Evolutionary conservation across 441 rosid species (phyloP).

Genomic region (Populus hybrid): DNA sequence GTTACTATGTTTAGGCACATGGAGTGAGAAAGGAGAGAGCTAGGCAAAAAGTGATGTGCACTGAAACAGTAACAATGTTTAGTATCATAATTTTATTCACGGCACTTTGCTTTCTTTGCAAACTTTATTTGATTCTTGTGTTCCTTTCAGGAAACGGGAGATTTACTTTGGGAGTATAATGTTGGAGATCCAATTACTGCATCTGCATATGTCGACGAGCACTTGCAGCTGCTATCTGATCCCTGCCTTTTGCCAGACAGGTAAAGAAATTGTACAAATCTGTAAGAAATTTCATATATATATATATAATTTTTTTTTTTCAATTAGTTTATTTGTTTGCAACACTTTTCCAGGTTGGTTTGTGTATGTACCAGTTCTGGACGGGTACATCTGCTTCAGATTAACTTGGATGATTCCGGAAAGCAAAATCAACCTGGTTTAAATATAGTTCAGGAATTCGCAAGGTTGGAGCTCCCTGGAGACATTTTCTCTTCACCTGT

Average conservation of each 20-base stretch:
- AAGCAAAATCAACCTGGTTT: slow-evolving; percentile 22
- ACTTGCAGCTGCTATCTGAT: slow-evolving; percentile 50
- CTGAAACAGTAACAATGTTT: not conserved
- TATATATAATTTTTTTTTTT: too few relatives aligned
- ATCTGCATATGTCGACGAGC: slow-evolving; percentile 87
- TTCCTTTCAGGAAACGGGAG: slow-evolving; percentile 63
- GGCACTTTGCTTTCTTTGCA: not conserved
- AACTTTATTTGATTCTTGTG: slow-evolving; percentile 10
- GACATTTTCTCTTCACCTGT: slow-evolving; percentile 95
- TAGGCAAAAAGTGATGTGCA: not conserved
- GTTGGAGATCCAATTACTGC: slow-evolving; percentile 76
- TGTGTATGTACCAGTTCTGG: slow-evolving; percentile 77
- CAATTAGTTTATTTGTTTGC: slow-evolving; percentile 7
- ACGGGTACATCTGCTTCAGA: slow-evolving; percentile 46
- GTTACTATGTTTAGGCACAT: not conserved
- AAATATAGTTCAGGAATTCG: slow-evolving; percentile 48
- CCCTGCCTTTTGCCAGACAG: slow-evolving; percentile 45
- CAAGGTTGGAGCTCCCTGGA: slow-evolving; percentile 52
- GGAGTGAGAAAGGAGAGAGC: not conserved
- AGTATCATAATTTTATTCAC: not conserved
- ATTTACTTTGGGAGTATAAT: slow-evolving; percentile 61
- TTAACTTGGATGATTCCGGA: slow-evolving; percentile 27
- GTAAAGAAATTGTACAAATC: slow-evolving; percentile 25
- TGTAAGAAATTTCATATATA: not conserved
- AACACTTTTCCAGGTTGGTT: slow-evolving; percentile 55